Percentiles rank a stretch among this genome's conserved stretches.
Conservation (phyloP, 371 early-diverging fungal species). For the Syncephalastrum contaminatum region DNA sequence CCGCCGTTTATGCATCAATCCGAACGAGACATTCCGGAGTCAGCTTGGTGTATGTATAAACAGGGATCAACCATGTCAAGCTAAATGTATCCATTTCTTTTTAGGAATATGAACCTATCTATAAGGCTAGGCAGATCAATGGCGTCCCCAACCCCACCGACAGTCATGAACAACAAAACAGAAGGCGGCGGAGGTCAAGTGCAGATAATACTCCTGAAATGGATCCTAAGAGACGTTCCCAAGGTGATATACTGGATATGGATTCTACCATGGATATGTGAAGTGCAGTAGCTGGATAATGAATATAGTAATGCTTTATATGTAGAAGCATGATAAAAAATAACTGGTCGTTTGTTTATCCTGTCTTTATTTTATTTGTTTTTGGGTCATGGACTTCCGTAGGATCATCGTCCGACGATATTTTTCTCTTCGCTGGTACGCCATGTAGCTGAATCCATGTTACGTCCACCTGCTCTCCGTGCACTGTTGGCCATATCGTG, state of each 20-base stretch:
- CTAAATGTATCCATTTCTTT: constrained; percentile 2
- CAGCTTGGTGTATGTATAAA: constrained; percentile 65
- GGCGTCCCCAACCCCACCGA: constrained; percentile 36
- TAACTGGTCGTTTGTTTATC: no score
- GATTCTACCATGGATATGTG: background rate
- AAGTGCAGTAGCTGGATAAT: background rate
- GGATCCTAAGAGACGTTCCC: constrained; percentile 2
- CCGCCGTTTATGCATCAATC: constrained; percentile 82
- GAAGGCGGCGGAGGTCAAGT: constrained; percentile 55
- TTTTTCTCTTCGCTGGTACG: background rate
- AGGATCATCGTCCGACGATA: constrained; percentile 1
- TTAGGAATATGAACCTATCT: constrained; percentile 83
- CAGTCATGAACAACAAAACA: constrained; percentile 40
- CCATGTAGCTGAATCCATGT: background rate
- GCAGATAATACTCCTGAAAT: constrained; percentile 30
- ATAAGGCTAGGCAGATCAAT: constrained; percentile 54
- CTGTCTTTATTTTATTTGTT: background rate
- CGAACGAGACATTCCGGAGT: constrained; percentile 77
- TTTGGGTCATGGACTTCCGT: background rate
- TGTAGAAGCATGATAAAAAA: no score
- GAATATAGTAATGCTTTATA: no score
- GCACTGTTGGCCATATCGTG: background rate
- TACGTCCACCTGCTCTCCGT: background rate
- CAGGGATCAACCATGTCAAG: background rate
- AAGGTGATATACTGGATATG: constrained; percentile 14